phyloP scores from a whole-genome alignment of 2,329 filamentous ascomycete species.

The Arthrinium puccinioides region DNA sequence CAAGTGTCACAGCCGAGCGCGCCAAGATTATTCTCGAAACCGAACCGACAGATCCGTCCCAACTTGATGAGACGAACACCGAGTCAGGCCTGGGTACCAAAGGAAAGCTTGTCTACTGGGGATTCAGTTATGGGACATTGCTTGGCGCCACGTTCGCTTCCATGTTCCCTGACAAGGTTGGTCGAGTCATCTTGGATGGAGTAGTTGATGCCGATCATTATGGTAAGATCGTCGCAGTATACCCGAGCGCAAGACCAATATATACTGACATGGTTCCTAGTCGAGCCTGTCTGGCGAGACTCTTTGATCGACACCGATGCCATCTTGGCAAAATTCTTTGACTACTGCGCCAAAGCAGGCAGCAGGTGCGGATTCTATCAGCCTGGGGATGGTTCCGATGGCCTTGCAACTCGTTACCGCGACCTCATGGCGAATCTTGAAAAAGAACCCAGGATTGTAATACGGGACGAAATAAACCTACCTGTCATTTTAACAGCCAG shows the following conservation, averaged over 20 bases:
- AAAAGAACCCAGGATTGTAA: slow-evolving; percentile 24
- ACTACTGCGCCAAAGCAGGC: slow-evolving; percentile 37
- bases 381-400: slow-evolving; percentile 22
- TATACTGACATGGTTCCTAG: neutral
- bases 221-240: too few relatives aligned
- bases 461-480: slow-evolving; percentile 18
- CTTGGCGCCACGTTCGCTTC: slow-evolving; percentile 31
- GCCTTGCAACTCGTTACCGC: slow-evolving; percentile 21
- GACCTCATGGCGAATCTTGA: slow-evolving; percentile 23
- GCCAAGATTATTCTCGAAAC: slow-evolving; percentile 5
- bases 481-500: slow-evolving; percentile 28
- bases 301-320: slow-evolving; percentile 37
- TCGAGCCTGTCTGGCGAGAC: slow-evolving; percentile 29
- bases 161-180: slow-evolving; percentile 34
- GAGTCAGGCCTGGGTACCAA: slow-evolving; percentile 10
- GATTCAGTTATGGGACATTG: slow-evolving; percentile 32
- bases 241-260: too few relatives aligned
- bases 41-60: slow-evolving; percentile 4
- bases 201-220: slow-evolving; percentile 33
- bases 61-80: slow-evolving; percentile 5
- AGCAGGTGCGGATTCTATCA: slow-evolving; percentile 30
- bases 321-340: slow-evolving; percentile 36
- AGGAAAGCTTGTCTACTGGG: slow-evolving; percentile 29
- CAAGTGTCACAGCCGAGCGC: slow-evolving; percentile 7
- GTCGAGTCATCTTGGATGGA: slow-evolving; percentile 32